Base-by-base conservation (phyloP, 495 filamentous ascomycete genomes). In the Neurospora sp. region DNA sequence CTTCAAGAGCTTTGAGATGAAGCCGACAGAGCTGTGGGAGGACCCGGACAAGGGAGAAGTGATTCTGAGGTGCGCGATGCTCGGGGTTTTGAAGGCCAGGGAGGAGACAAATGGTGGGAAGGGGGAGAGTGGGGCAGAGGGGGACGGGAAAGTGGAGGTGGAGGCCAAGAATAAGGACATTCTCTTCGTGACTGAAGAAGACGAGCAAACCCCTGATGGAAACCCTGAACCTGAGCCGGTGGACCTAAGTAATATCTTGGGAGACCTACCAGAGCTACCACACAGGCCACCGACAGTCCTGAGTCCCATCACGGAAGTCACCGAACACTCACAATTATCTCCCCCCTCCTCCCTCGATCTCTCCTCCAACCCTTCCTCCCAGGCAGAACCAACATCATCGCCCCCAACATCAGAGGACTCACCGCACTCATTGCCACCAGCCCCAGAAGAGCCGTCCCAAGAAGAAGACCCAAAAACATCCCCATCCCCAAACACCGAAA, bases 1-100 rank as follows among this genome's bases (percentile, higher is more conserved):
- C 10, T 84, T 85, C 71, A 75, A 79, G 40, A 35, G 73, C 3
- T 84, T 85, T 76, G 70, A 69, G 9, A 81, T 85, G 81, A 48
- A 80, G 12, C 82, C 83, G 1, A 75, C 75, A 68, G 74, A 65
- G 1, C 77, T 84, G 31, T 78, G 78, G 73, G 82, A 83, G 53
- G 82, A 84, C 71, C 72, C 69, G 14, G 70, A 53, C 3, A 71
- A 70, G n/a, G 76, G 76, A 9, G 70, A 74, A 31, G 77, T 83
- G 1, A 77, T 80, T 8, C 73, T 84, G 16, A 71, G 82, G 53
- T 79, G 80, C 1, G 75, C 75, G 4, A 85, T 85, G 82, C 74
- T 78, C 40, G 80, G 79, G 4, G 69, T 72, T 1, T 71, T 80
- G 16, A 80, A 81, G 69, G 31, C 42, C 6, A 73, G 48, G 48